Conservation (phyloP, 2,329 filamentous ascomycete species). For the Pseudopyrenochaeta lycopersici region DNA sequence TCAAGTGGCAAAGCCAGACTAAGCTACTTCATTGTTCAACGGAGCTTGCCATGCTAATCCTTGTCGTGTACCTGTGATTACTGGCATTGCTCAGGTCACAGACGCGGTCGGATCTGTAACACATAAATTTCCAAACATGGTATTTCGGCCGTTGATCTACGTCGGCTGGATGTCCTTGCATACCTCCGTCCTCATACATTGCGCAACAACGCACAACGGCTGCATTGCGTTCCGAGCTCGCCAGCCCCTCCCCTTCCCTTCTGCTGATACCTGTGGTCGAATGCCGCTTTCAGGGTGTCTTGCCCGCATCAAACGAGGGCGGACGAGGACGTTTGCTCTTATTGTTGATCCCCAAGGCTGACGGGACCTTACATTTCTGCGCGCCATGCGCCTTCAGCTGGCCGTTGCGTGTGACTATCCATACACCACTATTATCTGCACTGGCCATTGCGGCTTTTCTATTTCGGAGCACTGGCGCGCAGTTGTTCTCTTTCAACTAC, state of each 20-base stretch:
- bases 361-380: constrained; percentile 28
- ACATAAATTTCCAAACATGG: constrained; percentile 17
- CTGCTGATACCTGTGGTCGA: constrained; percentile 17
- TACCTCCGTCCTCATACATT: constrained; percentile 15
- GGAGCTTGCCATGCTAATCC: not conserved
- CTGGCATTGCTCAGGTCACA: not conserved
- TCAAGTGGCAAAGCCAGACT: constrained; percentile 4
- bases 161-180: constrained; percentile 24
- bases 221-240: constrained; percentile 13
- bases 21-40: not conserved
- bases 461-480: constrained; percentile 4
- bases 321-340: constrained; percentile 23
- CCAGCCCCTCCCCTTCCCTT: constrained; percentile 20
- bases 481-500: not conserved
- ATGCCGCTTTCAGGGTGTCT: constrained; percentile 16
- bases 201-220: constrained; percentile 30
- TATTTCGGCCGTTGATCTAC: constrained; percentile 17
- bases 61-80: constrained; percentile 1
- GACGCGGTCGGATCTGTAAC: constrained; percentile 7
- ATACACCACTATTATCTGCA: constrained; percentile 16
- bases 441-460: constrained; percentile 9
- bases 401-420: constrained; percentile 11
- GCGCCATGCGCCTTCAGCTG: constrained; percentile 22
- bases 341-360: constrained; percentile 18
- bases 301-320: constrained; percentile 18